A percentile compares a stretch with the other conserved stretches of the same genome.
Conservation (phyloP, 1,284 basidiomycete genomes). For the Hypsizygus ulmarius region DNA sequence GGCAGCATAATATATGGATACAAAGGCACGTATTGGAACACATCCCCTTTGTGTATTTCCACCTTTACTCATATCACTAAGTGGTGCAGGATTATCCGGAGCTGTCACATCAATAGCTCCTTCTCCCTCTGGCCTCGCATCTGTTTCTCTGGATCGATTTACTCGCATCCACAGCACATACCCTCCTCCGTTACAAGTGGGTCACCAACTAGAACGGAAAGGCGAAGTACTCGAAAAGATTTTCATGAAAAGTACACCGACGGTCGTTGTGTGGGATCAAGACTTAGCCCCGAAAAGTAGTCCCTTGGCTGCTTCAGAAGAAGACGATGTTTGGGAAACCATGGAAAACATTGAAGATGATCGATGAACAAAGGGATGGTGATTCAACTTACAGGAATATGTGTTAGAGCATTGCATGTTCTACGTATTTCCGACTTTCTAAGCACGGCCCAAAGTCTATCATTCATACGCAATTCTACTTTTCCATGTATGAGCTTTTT, state of each 20-base stretch:
- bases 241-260: conserved; percentile 68
- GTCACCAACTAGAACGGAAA: conserved; percentile 57
- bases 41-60: conserved; percentile 2
- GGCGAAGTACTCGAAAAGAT: conserved; percentile 67
- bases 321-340: conserved; percentile 49
- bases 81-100: conserved; percentile 58
- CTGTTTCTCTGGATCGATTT: conserved; percentile 66
- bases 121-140: conserved; percentile 52
- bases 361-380: conserved; percentile 22
- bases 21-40: conserved; percentile 48
- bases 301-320: conserved; percentile 25
- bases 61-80: background rate
- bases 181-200: conserved; percentile 48
- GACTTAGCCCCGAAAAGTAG: conserved; percentile 4
- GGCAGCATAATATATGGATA: conserved; percentile 73
- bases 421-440: too few species aligned
- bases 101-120: conserved; percentile 63
- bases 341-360: conserved; percentile 49
- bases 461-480: conserved; percentile 65
- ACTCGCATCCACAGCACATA: conserved; percentile 71
- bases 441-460: too few species aligned
- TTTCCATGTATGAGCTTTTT: conserved; percentile 86
- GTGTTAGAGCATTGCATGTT: conserved; percentile 4
- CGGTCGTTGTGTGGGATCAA: conserved; percentile 57
- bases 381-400: conserved; percentile 15